Percentiles rank a stretch among this genome's conserved stretches.
phyloP scores from a whole-genome alignment of 164 flowering plant species.

The Vitis riparia region DNA sequence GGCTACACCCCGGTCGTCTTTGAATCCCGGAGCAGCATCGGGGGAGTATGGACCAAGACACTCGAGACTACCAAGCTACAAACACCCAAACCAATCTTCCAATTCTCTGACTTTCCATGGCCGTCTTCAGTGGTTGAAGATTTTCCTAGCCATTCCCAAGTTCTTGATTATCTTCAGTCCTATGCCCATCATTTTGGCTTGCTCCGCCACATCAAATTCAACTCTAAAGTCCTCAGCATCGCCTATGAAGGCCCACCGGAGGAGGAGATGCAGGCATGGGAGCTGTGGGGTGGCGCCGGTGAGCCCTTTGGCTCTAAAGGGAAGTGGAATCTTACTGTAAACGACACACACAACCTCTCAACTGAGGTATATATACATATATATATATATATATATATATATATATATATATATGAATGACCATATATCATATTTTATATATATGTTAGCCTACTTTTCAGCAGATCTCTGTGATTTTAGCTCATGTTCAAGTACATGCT shows the following conservation, averaged over 20 bases:
- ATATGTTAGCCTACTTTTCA: no score
- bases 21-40: no score
- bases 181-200: constrained; percentile 43
- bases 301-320: constrained; percentile 25
- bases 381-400: no score
- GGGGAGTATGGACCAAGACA: no score
- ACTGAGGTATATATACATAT: background rate
- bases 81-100: constrained; percentile 26
- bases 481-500: no score
- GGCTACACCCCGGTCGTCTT: no score
- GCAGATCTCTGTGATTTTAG: no score
- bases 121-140: constrained; percentile 29
- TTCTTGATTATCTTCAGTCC: constrained; percentile 38
- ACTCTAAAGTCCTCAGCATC: constrained; percentile 33
- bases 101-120: constrained; percentile 61
- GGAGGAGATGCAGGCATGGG: constrained; percentile 25
- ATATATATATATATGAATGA: no score
- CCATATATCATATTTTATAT: no score
- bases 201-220: constrained; percentile 31
- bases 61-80: background rate
- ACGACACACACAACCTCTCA: constrained; percentile 12
- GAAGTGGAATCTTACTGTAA: constrained; percentile 13
- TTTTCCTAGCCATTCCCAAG: constrained; percentile 32
- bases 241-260: constrained; percentile 26
- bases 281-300: constrained; percentile 39